Percentiles rank a stretch among this genome's conserved stretches.
Evolutionary conservation across 768 basidiomycete genomes (phyloP).

Genomic region (Lentinula guzmanii): DNA sequence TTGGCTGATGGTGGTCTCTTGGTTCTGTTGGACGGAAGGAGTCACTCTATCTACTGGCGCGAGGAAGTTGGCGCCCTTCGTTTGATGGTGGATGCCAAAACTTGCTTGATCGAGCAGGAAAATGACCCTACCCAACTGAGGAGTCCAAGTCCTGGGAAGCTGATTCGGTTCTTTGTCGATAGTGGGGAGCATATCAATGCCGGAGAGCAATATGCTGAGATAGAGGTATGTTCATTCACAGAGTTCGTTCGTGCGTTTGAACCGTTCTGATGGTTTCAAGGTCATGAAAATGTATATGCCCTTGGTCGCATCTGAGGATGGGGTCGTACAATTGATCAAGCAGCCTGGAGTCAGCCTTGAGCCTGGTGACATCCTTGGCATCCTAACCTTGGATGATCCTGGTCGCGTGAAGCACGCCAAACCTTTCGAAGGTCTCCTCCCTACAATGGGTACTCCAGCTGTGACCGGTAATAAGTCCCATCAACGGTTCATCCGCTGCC

Average conservation of each 20-base stretch:
- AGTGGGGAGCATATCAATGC: conserved; percentile 97
- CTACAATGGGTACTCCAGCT: conserved; percentile 78
- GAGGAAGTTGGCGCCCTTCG: conserved; percentile 94
- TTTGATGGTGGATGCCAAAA: conserved; percentile 95
- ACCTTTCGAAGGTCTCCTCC: conserved; percentile 93
- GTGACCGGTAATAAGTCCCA: conserved; percentile 87
- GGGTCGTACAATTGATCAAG: conserved; percentile 92
- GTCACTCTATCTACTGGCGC: conserved; percentile 96
- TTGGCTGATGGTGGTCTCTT: conserved; percentile 94
- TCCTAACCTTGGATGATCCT: conserved; percentile 93
- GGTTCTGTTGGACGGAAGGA: conserved; percentile 85
- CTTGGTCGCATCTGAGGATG: conserved; percentile 89
- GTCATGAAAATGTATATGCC: conserved; percentile 99
- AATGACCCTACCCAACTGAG: conserved; percentile 97
- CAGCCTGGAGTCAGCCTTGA: conserved; percentile 96
- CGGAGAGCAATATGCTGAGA: conserved; percentile 96
- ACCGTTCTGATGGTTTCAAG: conserved; percentile 24
- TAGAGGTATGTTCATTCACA: conserved; percentile 59
- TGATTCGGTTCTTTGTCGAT: conserved; percentile 91
- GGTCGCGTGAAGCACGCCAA: conserved; percentile 96
- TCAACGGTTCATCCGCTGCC: conserved; percentile 73
- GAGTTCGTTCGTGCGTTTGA: not conserved
- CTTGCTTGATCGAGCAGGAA: conserved; percentile 98
- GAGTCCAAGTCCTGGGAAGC: conserved; percentile 94
- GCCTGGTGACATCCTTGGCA: conserved; percentile 96